phyloP scores from a whole-genome alignment of 257 asterid species.

The Sherardia arvensis region DNA sequence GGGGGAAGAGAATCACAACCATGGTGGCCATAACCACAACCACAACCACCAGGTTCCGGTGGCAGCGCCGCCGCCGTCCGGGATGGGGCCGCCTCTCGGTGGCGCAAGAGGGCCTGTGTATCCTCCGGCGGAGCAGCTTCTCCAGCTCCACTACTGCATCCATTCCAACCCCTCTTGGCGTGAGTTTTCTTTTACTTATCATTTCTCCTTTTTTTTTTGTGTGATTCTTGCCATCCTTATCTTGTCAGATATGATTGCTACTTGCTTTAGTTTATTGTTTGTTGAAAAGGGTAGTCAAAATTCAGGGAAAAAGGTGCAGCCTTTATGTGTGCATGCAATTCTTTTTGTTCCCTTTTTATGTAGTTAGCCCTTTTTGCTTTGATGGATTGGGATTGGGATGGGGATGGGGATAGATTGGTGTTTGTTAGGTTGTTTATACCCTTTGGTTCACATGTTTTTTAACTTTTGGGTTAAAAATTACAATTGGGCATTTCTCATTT shows the following conservation, averaged over 20 bases:
- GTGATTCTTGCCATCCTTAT: not conserved
- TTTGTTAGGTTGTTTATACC: not conserved
- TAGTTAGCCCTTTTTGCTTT: not conserved
- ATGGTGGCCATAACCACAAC: constrained; percentile 20
- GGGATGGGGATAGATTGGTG: not conserved
- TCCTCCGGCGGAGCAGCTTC: constrained; percentile 90
- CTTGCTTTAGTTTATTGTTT: not conserved
- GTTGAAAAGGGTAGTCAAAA: not conserved
- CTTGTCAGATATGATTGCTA: not conserved
- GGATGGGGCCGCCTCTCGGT: constrained; percentile 58
- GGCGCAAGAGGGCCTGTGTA: constrained; percentile 70
- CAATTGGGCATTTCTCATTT: not conserved
- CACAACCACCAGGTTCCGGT: constrained; percentile 40
- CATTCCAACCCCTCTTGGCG: constrained; percentile 95
- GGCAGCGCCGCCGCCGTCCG: constrained; percentile 44
- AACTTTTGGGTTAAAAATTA: not conserved
- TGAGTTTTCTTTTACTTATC: constrained; percentile 28
- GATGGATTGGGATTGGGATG: not conserved
- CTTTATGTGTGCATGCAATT: constrained; percentile 6
- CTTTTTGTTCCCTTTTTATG: not conserved
- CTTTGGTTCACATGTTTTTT: constrained; percentile 10
- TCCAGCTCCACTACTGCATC: constrained; percentile 94
- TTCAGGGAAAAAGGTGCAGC: not conserved
- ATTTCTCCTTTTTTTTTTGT: not conserved
- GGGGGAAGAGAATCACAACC: constrained; percentile 58